Conservation (phyloP, 257 asterid species). For the Solanum arcanum region DNA sequence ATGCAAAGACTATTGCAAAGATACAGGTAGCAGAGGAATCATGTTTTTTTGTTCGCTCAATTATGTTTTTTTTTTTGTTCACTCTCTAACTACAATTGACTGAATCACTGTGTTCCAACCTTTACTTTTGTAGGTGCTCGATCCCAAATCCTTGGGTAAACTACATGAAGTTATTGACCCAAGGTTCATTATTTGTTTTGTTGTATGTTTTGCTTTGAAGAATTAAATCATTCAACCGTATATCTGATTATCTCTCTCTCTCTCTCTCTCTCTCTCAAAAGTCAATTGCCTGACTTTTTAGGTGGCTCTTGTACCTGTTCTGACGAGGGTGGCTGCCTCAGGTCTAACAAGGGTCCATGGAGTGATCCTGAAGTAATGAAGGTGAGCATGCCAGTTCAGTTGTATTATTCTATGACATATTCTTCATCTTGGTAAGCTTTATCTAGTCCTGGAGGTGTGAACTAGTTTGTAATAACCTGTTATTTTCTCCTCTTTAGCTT, state of each 20-base stretch:
- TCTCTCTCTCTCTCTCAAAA: constrained; percentile 7
- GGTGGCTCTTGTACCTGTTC: constrained; percentile 87
- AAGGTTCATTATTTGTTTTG: constrained; percentile 31
- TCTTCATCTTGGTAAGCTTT: not conserved
- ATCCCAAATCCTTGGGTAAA: constrained; percentile 64
- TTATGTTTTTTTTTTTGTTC: not conserved
- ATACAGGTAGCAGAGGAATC: constrained; percentile 39
- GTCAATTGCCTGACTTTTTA: constrained; percentile 88
- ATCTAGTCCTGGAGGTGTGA: not conserved
- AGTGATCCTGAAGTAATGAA: constrained; percentile 83
- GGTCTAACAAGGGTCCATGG: constrained; percentile 94
- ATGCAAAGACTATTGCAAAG: constrained; percentile 70
- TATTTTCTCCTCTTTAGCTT: constrained; percentile 28
- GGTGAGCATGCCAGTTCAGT: constrained; percentile 24
- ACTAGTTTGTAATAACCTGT: not conserved
- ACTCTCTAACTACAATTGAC: not conserved
- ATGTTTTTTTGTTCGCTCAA: not conserved
- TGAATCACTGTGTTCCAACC: constrained; percentile 1
- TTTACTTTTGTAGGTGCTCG: constrained; percentile 53
- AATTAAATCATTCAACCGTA: not conserved
- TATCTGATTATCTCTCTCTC: constrained; percentile 2
- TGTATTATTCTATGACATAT: not conserved
- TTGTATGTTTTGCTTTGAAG: not conserved
- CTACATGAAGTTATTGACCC: constrained; percentile 68
- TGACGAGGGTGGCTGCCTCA: constrained; percentile 84